Evolutionary conservation across 768 basidiomycete genomes (phyloP).

Genomic region (Kwoniella newhampshirensis): DNA sequence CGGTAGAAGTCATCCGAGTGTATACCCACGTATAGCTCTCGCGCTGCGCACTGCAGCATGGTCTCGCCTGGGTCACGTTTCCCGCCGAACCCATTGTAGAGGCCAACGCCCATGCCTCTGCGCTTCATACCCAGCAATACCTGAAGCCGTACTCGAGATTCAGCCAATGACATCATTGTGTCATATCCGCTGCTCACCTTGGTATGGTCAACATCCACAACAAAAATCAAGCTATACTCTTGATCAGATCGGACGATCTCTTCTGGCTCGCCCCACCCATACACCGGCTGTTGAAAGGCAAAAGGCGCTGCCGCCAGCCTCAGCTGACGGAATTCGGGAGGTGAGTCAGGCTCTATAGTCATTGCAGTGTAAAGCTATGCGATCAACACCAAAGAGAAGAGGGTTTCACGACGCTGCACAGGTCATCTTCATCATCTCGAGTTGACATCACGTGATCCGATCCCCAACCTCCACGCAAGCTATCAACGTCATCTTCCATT

Average conservation of each 20-base stretch:
- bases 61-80: slow-evolving; percentile 79
- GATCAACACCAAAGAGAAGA: too few relatives aligned
- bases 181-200: slow-evolving; percentile 7
- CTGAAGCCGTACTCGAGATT: slow-evolving; percentile 23
- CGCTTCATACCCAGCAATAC: slow-evolving; percentile 50
- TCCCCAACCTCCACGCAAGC: too few relatives aligned
- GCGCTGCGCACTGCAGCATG: slow-evolving; percentile 65
- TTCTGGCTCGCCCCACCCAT: slow-evolving; percentile 13
- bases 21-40: slow-evolving; percentile 57
- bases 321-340: slow-evolving; percentile 1
- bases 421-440: too few relatives aligned
- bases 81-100: slow-evolving; percentile 83
- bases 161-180: not conserved
- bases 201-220: slow-evolving; percentile 22
- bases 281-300: slow-evolving; percentile 1
- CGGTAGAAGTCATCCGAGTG: slow-evolving; percentile 55
- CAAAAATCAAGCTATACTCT: slow-evolving; percentile 33
- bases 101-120: slow-evolving; percentile 44
- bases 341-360: not conserved
- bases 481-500: too few relatives aligned
- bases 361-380: too few relatives aligned
- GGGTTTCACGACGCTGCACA: too few relatives aligned
- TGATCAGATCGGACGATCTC: not conserved
- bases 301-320: not conserved
- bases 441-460: too few relatives aligned